These are phyloP conservation scores for Colletotrichum tabaci DNA, from an alignment of 2,329 filamentous ascomycete species.

Conservation along the genomic window DNA sequence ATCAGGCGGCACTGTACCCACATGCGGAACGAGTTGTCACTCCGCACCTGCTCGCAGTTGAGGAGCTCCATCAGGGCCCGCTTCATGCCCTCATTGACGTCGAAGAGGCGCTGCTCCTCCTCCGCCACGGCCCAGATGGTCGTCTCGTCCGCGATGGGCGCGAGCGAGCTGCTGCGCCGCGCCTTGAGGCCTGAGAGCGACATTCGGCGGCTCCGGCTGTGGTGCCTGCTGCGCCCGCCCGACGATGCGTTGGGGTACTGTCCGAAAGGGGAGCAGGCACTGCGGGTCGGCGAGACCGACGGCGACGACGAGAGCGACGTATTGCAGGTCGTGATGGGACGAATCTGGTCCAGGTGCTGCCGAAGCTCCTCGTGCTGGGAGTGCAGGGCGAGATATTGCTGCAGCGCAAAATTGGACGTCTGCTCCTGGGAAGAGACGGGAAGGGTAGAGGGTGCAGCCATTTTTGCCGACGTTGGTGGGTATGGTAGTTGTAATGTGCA, in stretches of 20 bases:
- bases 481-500: conserved; percentile 40
- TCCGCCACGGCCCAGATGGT: conserved; percentile 64
- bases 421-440: conserved; percentile 46
- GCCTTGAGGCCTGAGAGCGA: conserved; percentile 44
- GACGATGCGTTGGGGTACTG: conserved; percentile 39
- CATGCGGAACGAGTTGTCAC: conserved; percentile 66
- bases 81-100: conserved; percentile 74
- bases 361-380: conserved; percentile 69
- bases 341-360: conserved; percentile 66
- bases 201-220: conserved; percentile 62
- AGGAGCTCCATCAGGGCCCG: conserved; percentile 73
- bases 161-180: conserved; percentile 45
- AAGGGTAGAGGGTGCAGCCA: conserved; percentile 27
- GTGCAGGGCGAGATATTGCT: conserved; percentile 68
- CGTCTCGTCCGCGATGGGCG: conserved; percentile 63
- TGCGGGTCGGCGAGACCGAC: conserved; percentile 72
- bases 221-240: conserved; percentile 57
- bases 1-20: conserved; percentile 73
- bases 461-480: conserved; percentile 33
- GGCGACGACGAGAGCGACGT: conserved; percentile 62
- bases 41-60: conserved; percentile 70
- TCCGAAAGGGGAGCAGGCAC: conserved; percentile 59
- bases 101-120: conserved; percentile 68
- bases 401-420: conserved; percentile 64
- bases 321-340: conserved; percentile 55